phyloP scores from a whole-genome alignment of 805 yeast species.

The Teunomyces stri region DNA sequence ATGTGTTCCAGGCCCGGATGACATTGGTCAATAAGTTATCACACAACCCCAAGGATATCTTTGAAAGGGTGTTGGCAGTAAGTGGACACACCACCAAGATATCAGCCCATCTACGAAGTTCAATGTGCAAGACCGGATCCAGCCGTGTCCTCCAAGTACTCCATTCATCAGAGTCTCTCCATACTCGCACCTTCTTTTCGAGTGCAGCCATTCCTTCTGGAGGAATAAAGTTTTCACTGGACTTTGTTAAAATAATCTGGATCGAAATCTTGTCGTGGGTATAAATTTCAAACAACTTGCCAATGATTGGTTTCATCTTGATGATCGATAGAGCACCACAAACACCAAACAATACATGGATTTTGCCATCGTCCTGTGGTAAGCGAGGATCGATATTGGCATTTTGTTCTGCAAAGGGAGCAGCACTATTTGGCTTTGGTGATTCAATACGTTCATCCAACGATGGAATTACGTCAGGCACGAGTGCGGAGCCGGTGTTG shows the following conservation, averaged over 20 bases:
- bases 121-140: constrained; percentile 94
- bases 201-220: constrained; percentile 41
- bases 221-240: constrained; percentile 52
- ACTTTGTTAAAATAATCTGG: constrained; percentile 52
- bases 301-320: constrained; percentile 52
- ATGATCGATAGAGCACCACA: constrained; percentile 55
- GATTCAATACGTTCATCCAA: constrained; percentile 1
- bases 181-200: constrained; percentile 46
- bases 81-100: constrained; percentile 89
- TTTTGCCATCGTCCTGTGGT: constrained; percentile 58
- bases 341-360: constrained; percentile 55
- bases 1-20: constrained; percentile 92
- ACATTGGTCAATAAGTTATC: constrained; percentile 90
- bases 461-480: neutral
- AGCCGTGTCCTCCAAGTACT: constrained; percentile 72
- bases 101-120: constrained; percentile 95
- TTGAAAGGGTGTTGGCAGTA: constrained; percentile 88
- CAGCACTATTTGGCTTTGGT: neutral
- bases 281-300: constrained; percentile 52
- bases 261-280: constrained; percentile 48
- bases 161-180: constrained; percentile 64
- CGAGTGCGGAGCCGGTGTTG: constrained; percentile 18
- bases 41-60: constrained; percentile 86
- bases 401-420: constrained; percentile 32
- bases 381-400: constrained; percentile 59